phyloP scores from a whole-genome alignment of 148 eudicot species.

The Nepenthes mirabilis region DNA sequence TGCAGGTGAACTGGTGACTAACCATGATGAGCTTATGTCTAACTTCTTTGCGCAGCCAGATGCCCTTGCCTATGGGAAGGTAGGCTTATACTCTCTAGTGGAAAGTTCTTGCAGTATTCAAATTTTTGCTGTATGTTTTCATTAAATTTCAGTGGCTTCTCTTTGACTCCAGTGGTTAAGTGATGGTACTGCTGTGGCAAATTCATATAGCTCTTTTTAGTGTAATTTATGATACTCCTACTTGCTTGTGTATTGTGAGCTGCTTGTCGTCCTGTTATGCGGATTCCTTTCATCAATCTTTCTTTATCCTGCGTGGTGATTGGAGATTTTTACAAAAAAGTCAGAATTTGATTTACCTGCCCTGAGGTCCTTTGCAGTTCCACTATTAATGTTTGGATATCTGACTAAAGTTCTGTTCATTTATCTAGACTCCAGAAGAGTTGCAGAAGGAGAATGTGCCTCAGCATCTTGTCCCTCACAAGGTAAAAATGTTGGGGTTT shows the following conservation, averaged over 20 bases:
- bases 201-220: no score
- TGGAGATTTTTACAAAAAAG: neutral
- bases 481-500: constrained; percentile 32
- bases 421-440: constrained; percentile 70
- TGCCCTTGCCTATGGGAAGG: constrained; percentile 99
- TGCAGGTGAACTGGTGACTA: constrained; percentile 83
- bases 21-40: constrained; percentile 99
- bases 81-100: constrained; percentile 8
- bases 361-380: no score
- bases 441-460: constrained; percentile 74
- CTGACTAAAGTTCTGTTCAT: constrained; percentile 13
- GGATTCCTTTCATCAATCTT: no score
- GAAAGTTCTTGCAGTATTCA: neutral
- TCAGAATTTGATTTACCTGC: no score
- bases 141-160: neutral
- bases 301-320: neutral
- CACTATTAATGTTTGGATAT: no score
- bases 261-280: no score
- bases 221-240: no score
- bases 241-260: no score
- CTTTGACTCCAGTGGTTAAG: no score
- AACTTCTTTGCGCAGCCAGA: constrained; percentile 99
- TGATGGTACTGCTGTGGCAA: no score
- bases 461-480: constrained; percentile 73
- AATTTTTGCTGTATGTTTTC: neutral